Evolutionary conservation across 2,329 filamentous ascomycete genomes (phyloP), one percentile per base, ranked within the genome.

Genomic region (Penicillium sp.): DNA sequence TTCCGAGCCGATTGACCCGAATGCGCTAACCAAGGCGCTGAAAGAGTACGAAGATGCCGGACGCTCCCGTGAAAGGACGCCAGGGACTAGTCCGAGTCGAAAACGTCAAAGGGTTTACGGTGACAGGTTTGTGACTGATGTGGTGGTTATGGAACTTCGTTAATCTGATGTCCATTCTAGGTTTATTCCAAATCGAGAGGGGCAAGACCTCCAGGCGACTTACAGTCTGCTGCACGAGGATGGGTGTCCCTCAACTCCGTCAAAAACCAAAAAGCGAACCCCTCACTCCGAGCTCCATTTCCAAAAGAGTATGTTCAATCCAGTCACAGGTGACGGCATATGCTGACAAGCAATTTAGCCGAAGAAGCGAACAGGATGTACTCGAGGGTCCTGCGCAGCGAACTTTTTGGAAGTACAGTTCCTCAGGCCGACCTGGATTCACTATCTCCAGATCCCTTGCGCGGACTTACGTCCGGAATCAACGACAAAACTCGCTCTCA

Each of bases 301-400:
- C 67, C 95, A 99, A 76, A 93, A 89, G 78, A 95, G 93, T 94
- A 82, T 73, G 89, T 77, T 31, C 29, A 44, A 31, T 38, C 52
- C 21, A 30, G 29, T 56, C 53, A 38, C 44, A 29, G 47, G 50
- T 47, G 21, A 30, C 65, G 11, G 19, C 29, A 2, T 26, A 11
- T 54, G 60, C 69, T 71, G 50, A 67, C 35, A 59, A 31, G 26
- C 29, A 15, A 23, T 26, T 47, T 56, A 88, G 93, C 91, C 54
- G 93, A 97, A 79, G 93, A 98, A 84, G 95, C 95, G 52, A 97
- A 99, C 71, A 87, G 91, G 62, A 97, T 92, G 21, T 99, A 94
- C 76, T 96, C 93, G 30, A 90, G 89, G 21, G 82, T 99, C 7
- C 83, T 99, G 60, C 90, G 95, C 60, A 90, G 92, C 56, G 95